phyloP scores from a whole-genome alignment of 2,329 filamentous ascomycete genomes.

The Cordyceps fumosorosea region DNA sequence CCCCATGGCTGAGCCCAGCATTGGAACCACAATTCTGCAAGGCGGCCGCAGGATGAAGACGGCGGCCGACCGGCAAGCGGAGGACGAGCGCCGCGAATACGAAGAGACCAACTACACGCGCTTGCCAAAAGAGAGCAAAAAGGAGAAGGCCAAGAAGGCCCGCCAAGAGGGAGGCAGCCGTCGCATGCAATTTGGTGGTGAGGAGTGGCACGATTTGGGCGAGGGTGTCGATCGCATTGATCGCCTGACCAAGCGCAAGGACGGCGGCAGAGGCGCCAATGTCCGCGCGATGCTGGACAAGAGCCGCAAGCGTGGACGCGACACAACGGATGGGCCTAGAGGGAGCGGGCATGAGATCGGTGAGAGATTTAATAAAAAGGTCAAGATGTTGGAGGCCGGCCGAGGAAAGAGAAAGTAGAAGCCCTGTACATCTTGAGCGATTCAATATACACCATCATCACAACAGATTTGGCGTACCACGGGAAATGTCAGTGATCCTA shows the following conservation, averaged over 20 bases:
- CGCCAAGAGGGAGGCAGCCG: conserved; percentile 42
- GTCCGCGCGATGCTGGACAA: conserved; percentile 65
- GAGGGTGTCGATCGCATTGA: conserved; percentile 84
- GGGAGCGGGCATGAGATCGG: conserved; percentile 63
- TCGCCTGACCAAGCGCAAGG: conserved; percentile 67
- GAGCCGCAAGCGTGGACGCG: conserved; percentile 73
- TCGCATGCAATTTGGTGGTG: conserved; percentile 73
- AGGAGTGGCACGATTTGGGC: conserved; percentile 84
- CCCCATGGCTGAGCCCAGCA: conserved; percentile 78
- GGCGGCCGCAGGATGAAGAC: conserved; percentile 77
- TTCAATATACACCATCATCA: neutral
- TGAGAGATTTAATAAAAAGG: conserved; percentile 65
- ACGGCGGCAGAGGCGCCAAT: conserved; percentile 44
- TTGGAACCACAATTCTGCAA: conserved; percentile 79
- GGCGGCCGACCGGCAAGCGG: conserved; percentile 65
- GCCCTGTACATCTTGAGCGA: neutral
- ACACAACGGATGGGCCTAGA: conserved; percentile 62
- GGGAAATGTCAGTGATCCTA: neutral
- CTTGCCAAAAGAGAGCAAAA: conserved; percentile 80
- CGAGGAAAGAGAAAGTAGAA: conserved; percentile 36
- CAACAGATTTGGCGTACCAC: neutral
- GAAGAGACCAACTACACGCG: conserved; percentile 91
- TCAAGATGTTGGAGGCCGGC: conserved; percentile 48
- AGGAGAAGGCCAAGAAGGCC: conserved; percentile 63
- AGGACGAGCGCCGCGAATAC: conserved; percentile 75